Base-by-base conservation (phyloP, 73 alveolate genomes). In the Tetrahymena elliotti region DNA sequence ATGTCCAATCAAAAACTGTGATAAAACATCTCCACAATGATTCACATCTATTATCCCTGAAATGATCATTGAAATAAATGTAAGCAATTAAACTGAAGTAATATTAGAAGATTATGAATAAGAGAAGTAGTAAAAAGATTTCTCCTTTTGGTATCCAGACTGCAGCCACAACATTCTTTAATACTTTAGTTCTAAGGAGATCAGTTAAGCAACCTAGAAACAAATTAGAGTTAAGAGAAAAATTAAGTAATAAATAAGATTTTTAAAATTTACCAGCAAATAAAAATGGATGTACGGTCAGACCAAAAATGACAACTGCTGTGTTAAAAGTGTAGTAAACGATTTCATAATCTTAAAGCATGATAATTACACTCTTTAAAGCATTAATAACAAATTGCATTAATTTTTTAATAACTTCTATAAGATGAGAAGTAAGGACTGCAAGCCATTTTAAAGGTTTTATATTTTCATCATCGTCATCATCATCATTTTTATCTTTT, bases 21-120 rank as follows among this genome's bases (percentile, higher is more conserved):
- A 94, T 38, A 35, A 94, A 94, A 33, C 96, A 94, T 52, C 95
- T 88, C 96, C 96, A 94, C 93, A 94, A 37, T 18, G 83, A 34
- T 47, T 39, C 54, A 24, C 96, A 94, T 11, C 93, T 68, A 27
- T 94, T 22, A 33, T 84, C 41, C 27, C 37, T n/a, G 83, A 84
- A 94, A 53, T 94, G 38, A 41, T 94, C 96, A 35, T 52, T 52
- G 84, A 94, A 94, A 54, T 68, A 94, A 24, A 94, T 34, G 36
- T 94, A 94, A 13, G 94, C 92, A 15, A 94, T 84, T 20, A 94
- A 68, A 4, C 95, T 38, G 39, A 94, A 94, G 34, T 94, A 94
- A 53, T 94, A 94, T 92, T 94, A 94, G 47, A 88, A 36, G 16
- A 94, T 38, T 35, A 94, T 36, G 84, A 94, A 94, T 47, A 94